Conservation (phyloP, 352 stramenopile species). For the Hyphochytrium catenoides region DNA sequence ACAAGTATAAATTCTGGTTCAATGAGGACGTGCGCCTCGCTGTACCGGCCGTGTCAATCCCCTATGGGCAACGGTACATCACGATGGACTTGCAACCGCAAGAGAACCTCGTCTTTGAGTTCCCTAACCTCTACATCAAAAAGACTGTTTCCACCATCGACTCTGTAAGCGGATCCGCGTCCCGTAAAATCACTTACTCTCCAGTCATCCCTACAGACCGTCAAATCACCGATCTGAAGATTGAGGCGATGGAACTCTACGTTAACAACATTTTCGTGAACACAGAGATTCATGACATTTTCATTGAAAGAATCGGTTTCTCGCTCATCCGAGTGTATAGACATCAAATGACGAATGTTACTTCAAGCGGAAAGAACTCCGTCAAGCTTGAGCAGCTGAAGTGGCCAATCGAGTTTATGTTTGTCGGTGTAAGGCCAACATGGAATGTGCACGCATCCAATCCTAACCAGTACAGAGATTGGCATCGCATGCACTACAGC, state of each 20-base stretch:
- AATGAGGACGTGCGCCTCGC: slow-evolving; percentile 6
- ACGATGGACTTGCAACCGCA: no score
- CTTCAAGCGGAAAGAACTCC: slow-evolving; percentile 6
- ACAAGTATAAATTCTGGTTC: slow-evolving; percentile 6
- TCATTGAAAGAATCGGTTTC: slow-evolving; percentile 7
- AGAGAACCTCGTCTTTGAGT: no score
- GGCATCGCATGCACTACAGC: slow-evolving; percentile 1
- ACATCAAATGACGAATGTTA: slow-evolving; percentile 6
- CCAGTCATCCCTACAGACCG: no score
- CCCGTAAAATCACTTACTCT: no score
- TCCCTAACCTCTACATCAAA: no score
- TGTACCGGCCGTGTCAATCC: slow-evolving; percentile 5
- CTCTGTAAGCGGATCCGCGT: no score
- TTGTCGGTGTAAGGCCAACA: slow-evolving; percentile 6
- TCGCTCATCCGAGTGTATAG: slow-evolving; percentile 6
- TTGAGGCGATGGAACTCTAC: slow-evolving; percentile 2
- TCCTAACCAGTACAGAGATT: slow-evolving; percentile 2
- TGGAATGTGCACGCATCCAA: slow-evolving; percentile 1
- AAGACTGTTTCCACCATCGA: no score
- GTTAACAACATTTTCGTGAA: slow-evolving; percentile 6
- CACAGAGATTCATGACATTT: slow-evolving; percentile 7
- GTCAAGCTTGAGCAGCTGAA: slow-evolving; percentile 8
- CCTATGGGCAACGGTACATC: slow-evolving; percentile 7
- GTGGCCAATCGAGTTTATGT: slow-evolving; percentile 6
- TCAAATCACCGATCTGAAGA: no score